These are phyloP conservation scores for Ogataea siamensis DNA, from an alignment of 805 yeast genomes.

Conservation along the genomic window DNA sequence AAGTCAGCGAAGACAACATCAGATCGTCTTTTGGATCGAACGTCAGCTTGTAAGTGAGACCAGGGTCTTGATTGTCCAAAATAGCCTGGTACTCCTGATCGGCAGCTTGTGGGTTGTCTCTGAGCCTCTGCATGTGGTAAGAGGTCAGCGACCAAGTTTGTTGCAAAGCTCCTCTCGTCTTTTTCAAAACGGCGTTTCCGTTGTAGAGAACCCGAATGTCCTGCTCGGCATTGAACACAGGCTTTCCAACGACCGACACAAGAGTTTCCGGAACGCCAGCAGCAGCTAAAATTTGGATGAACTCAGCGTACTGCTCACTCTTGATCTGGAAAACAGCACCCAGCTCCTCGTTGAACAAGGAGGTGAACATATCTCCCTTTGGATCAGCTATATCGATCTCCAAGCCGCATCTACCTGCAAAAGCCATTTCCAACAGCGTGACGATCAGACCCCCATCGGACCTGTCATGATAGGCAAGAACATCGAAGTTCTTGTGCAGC, in stretches of 20 bases:
- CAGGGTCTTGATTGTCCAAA: constrained; percentile 83
- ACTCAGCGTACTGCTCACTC: constrained; percentile 49
- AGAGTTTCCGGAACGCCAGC: constrained; percentile 56
- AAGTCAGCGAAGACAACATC: constrained; percentile 34
- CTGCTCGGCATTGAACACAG: constrained; percentile 50
- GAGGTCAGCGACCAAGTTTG: constrained; percentile 86
- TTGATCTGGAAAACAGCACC: constrained; percentile 94
- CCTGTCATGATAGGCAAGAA: constrained; percentile 90
- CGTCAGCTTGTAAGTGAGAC: constrained; percentile 77
- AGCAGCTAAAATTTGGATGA: constrained; percentile 52
- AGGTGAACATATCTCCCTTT: constrained; percentile 43
- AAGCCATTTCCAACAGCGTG: constrained; percentile 91
- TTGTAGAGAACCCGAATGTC: constrained; percentile 46
- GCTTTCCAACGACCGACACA: constrained; percentile 67
- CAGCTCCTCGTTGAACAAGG: constrained; percentile 86
- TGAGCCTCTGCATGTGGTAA: constrained; percentile 80
- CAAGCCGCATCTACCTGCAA: constrained; percentile 89
- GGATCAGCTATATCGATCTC: constrained; percentile 47
- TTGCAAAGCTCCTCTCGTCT: constrained; percentile 70
- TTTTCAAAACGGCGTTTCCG: constrained; percentile 44
- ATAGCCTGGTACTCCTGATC: constrained; percentile 79
- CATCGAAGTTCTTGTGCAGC: constrained; percentile 66
- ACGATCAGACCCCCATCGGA: constrained; percentile 95
- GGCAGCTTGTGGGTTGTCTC: constrained; percentile 92
- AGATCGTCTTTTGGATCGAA: constrained; percentile 57